Evolutionary conservation across 2,329 filamentous ascomycete genomes (phyloP).

Genomic region (Scytalidium sp.): DNA sequence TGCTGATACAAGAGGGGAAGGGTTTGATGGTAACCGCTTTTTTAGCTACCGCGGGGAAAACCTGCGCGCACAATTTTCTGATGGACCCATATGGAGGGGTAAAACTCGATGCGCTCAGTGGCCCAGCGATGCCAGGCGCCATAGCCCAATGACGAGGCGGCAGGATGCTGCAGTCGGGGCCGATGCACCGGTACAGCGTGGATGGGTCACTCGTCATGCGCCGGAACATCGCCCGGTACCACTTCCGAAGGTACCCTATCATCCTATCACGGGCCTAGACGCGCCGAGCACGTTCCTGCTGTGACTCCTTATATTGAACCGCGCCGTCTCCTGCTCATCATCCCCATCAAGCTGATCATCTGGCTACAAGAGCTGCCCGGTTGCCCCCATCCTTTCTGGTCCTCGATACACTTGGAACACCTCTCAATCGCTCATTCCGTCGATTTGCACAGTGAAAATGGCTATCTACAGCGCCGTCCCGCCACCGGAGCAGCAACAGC

Average conservation of each 20-base stretch:
- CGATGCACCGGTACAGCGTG: neutral
- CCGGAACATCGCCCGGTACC: neutral
- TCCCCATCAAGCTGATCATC: neutral
- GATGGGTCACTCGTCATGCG: neutral
- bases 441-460: slow-evolving; percentile 32
- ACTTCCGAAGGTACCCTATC: neutral
- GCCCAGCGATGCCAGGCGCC: no score
- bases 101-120: no score
- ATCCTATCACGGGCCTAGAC: neutral
- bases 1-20: no score
- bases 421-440: neutral
- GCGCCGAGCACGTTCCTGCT: neutral
- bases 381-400: neutral
- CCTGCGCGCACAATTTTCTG: no score
- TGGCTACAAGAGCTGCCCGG: neutral
- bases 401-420: neutral
- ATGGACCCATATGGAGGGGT: no score
- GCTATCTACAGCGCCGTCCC: slow-evolving; percentile 53
- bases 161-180: neutral
- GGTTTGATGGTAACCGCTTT: no score
- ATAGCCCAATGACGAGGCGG: no score
- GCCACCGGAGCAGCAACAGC: slow-evolving; percentile 36
- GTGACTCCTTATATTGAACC: slow-evolving; percentile 1
- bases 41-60: no score
- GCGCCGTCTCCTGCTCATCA: slow-evolving; percentile 1